Base-by-base conservation (phyloP, 331 rosid species). In the Arachis monticola region DNA sequence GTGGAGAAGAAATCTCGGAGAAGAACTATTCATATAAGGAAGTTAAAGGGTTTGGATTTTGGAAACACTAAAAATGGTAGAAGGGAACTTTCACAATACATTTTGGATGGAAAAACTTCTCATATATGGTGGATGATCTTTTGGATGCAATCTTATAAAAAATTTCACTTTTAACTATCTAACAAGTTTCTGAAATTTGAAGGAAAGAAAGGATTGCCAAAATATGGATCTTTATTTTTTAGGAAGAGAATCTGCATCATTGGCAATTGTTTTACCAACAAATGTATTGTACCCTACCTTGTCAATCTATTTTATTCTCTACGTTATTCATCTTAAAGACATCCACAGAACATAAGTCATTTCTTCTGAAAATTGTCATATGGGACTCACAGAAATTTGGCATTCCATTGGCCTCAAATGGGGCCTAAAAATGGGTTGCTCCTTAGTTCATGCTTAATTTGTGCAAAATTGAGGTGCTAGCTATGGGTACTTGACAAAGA, bases 371-470 rank as follows among this genome's bases (percentile, higher is more conserved):
- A 40, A 7, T 41, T 63, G 68, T 40, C 8, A 51, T 0, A 42
- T 3, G 13, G 53, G 38, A 44, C 14, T 42, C 13, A 14, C 51
- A 44, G 53, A 9, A 64, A 38, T 14, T 10, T 64, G 69, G 38
- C 68, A 64, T 44, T 64, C 53, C 51, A 44, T 14, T 44, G 53
- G 68, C 68, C 6, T 62, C 40, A 31, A 41, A 64, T 64, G 42
- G 8, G 31, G 52, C 14, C 69, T 64, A 41, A 41, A 35, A 61
- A 11, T 61, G 66, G 46, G 32, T 61, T 61, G 66, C 46, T 32
- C 46, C 46, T 61, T 61, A 35, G 22, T 32, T 60, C 46, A 44
- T 61, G 66, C 66, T 61, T 61, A 31, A 35, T 61, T 61, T 60
- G 42, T 32, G 66, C 32, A 35, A 61, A 32, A 32, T n/a, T 61